Base-by-base conservation (phyloP, 2,329 filamentous ascomycete species). In the Ophiostoma quercus region DNA sequence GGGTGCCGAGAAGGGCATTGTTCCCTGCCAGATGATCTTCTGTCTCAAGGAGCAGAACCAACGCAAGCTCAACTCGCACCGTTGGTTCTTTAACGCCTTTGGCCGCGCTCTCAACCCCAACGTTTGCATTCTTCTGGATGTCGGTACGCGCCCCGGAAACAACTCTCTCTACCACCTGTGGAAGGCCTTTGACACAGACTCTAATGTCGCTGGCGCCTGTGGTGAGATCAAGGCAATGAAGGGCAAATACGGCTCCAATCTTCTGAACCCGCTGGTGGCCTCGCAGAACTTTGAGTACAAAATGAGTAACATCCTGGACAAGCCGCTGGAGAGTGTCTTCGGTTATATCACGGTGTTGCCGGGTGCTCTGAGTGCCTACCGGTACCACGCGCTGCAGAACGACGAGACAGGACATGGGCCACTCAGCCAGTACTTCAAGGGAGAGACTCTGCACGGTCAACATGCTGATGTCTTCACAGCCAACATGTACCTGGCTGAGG, bases 251-350 rank as follows among this genome's bases (percentile, higher is more conserved):
- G 94, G 94, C 73, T 94, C 91, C 79, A 93, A 96, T 76, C 85
- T 99, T 47, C 79, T 97, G 74, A 99, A 98, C 76, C 95, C 95
- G 0, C 84, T 99, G 6, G 94, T 99, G 19, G 95, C 95, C 0
- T 96, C 93, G 65, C 95, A 99, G 76, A 99, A 99, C 78, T 99
- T 99, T 74, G 95, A 99, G 82, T 99, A 99, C 84, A 99, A 99
- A 80, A 97, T 99, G 92, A 97, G 93, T 57, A 99, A 99, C 76
- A 99, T 99, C 76, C 84, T 99, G 34, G 95, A 99, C 78, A 99
- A 99, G 79, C 95, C 95, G 0, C 83, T 99, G 1, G 95, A 99
- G 79, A 97, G 92, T 0, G 94, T 97, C 0, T 99, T 99, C 78
- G 95, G 95, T 1, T 99, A 98, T 78, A 99, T 99, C 75, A 98